Conservation (phyloP, 768 basidiomycete genomes). For the Russula vinacea region DNA sequence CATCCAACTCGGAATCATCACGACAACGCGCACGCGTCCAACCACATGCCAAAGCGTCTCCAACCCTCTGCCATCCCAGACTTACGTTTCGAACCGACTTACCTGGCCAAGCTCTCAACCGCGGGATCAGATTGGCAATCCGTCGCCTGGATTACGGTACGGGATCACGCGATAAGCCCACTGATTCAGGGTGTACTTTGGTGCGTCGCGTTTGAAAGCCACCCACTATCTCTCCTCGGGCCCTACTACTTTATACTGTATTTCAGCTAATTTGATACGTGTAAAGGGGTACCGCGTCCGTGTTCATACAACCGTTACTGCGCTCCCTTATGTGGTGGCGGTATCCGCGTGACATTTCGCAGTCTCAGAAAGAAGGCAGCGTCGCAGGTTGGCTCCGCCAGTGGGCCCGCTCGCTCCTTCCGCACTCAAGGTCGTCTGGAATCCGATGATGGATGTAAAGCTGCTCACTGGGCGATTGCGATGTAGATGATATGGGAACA, state of each 20-base stretch:
- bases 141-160: constrained; percentile 58
- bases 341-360: neutral
- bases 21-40: neutral
- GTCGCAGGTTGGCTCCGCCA: constrained; percentile 17
- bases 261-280: neutral
- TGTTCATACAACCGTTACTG: constrained; percentile 18
- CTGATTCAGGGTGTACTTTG: constrained; percentile 64
- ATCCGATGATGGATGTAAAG: constrained; percentile 8
- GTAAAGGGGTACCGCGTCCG: constrained; percentile 16
- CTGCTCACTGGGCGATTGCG: neutral
- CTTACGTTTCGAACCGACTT: constrained; percentile 72
- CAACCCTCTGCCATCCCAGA: constrained; percentile 54
- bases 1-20: neutral
- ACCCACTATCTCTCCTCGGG: too few species aligned
- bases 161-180: constrained; percentile 68
- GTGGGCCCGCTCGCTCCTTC: constrained; percentile 19
- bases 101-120: constrained; percentile 56
- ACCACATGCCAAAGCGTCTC: constrained; percentile 1
- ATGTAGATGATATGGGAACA: neutral
- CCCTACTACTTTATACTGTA: too few species aligned
- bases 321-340: neutral
- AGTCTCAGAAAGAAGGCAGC: constrained; percentile 9
- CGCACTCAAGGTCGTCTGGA: neutral
- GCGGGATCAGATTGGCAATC: constrained; percentile 55
- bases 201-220: constrained; percentile 39